Evolutionary conservation across 768 basidiomycete species (phyloP), one percentile per base, ranked within the genome.

Genomic region (Candolleomyces aberdarensis): DNA sequence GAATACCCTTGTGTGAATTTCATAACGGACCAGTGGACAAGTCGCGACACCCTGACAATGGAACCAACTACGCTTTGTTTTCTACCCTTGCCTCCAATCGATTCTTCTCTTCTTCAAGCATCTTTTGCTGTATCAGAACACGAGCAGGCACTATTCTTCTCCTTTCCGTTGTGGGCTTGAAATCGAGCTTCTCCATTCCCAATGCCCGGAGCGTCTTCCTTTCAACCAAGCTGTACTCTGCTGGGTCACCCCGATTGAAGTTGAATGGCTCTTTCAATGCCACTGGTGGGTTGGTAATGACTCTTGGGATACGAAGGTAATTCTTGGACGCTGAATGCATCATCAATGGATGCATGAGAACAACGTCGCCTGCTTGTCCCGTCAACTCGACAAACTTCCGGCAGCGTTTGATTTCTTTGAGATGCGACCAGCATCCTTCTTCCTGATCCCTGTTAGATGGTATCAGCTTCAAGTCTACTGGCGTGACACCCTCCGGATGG

Each of bases 231-330:
- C 81, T 85, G 64, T 78, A 86, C 17, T 83, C 80, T 0, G 74
- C 71, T 13, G 74, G 72, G 64, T 80, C 68, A 29, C 72, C 74
- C 47, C 81, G 72, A 44, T 75, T 65, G 64, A 85, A 84, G 40
- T 78, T 74, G 70, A 87, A 87, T 20, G 85, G 85, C 60, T 80
- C 73, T 55, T 75, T 78, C 55, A 86, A 71, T 41, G 79, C 72
- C 7, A 86, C 84, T 4, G 85, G 85, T 57, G 86, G 86, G 64
- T 88, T 88, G 48, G 85, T 86, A 67, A 88, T 88, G 57, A 88
- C 75, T 62, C 85, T 76, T 26, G 82, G 83, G 19, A 78, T 70
- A 26, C 86, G 80, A 44, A 81, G 72, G 64, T 81, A 74, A 67
- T 87, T 88, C 69, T 81, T 83, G 36, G 83, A 83, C 11, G 85